Evolutionary conservation across 2,329 filamentous ascomycete genomes (phyloP), one percentile per base, ranked within the genome.

Genomic region (Ophiostoma populinum): DNA sequence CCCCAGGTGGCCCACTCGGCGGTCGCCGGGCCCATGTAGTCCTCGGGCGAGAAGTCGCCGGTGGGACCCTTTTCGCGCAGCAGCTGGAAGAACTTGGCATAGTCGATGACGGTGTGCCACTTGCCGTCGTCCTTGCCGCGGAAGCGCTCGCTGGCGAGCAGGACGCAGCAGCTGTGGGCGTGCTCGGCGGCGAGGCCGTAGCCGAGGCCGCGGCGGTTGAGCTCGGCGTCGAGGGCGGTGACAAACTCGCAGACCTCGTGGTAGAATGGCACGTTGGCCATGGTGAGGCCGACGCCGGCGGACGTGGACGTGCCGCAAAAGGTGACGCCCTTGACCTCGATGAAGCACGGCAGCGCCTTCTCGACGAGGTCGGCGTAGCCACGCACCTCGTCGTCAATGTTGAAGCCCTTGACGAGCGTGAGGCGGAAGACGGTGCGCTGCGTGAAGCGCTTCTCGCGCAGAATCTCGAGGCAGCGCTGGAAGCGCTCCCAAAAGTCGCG

Each of bases 401-500:
- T 95, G 68, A 98, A 95, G 3, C 86, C 87, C 59, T 95, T 95
- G 51, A 95, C 90, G 2, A 98, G 74, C 0, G 87, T 95, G 4
- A 95, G 67, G 2, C 90, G 75, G 63, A 92, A 95, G 4, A 95
- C 90, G 6, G 90, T 95, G 36, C 87, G 76, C 52, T 94, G 87
- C 36, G 75, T 67, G 60, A 81, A 78, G 26, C 87, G 72, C 55
- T 81, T 80, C 53, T 80, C 78, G 12, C 80, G 72, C 16, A 95
- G 61, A 42, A 98, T 93, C 40, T 92, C 83, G 22, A 95, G 68
- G 50, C 90, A 95, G 21, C 78, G 68, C 51, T 81, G 75, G 67
- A 95, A 94, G 5, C 90, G 75, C 57, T 94, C 86, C 90, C 87
- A 95, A 57, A 92, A 98, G 57, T 95, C 87, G 34, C 90, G 74